A percentile compares a stretch with the other conserved stretches of the same genome.
Conservation (phyloP, 805 yeast genomes). For the Cyberlindnera galapagoensis region DNA sequence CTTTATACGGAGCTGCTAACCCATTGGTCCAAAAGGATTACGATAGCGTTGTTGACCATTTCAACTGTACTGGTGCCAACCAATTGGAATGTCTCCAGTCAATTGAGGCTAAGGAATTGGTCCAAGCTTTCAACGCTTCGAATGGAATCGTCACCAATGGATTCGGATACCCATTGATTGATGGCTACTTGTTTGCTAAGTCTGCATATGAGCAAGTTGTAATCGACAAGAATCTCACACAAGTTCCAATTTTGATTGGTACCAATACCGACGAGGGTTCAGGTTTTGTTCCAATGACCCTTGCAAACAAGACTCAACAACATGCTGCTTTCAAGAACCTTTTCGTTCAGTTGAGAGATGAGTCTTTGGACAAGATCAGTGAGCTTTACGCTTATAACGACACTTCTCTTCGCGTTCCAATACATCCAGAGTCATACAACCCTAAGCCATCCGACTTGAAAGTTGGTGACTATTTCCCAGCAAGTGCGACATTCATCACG, state of each 20-base stretch:
- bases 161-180: slow-evolving; percentile 11
- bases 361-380: no score
- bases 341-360: no score
- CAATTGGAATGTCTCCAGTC: slow-evolving; percentile 15
- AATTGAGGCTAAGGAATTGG: slow-evolving; percentile 6
- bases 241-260: slow-evolving; percentile 20
- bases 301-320: no score
- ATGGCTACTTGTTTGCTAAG: slow-evolving; percentile 14
- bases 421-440: no score
- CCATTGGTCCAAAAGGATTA: slow-evolving; percentile 4
- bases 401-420: no score
- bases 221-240: slow-evolving; percentile 12
- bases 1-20: slow-evolving; percentile 3
- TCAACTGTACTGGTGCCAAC: slow-evolving; percentile 12
- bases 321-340: no score
- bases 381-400: no score
- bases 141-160: slow-evolving; percentile 7
- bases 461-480: no score
- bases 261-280: slow-evolving; percentile 21
- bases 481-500: no score
- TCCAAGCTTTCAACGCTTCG: slow-evolving; percentile 8
- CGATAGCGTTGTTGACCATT: slow-evolving; percentile 6
- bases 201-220: slow-evolving; percentile 7
- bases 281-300: slow-evolving; percentile 3
- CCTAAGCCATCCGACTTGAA: no score